Evolutionary conservation across 2,329 filamentous ascomycete genomes (phyloP), one percentile per base, ranked within the genome.

Genomic region (Sordariomycetes sp.): DNA sequence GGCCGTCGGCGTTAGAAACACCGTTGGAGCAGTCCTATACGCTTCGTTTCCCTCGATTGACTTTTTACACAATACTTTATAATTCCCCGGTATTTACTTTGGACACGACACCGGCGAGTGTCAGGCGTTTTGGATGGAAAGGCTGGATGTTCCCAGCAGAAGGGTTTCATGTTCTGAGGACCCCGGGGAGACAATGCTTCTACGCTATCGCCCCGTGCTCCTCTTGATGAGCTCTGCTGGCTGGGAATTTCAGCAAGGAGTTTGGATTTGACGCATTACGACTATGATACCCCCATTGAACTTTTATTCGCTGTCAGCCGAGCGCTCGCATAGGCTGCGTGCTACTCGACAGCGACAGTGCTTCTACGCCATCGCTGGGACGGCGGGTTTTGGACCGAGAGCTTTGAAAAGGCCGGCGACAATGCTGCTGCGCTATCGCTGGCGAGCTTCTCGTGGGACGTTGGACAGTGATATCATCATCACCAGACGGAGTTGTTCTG

Each of bases 351-450:
- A 61, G 64, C 61, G 64, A 70, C 51, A 70, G 66, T 69, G 66
- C 66, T 66, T 41, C 53, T 69, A 68, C 66, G 66, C 66, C 66
- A 70, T 70, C 58, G 63, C 63, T 64, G 64, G 61, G 66, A 68
- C 64, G 64, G 64, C 57, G 64, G 62, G 58, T 66, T n/a, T 61
- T 60, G 53, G 55, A 66, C 64, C 59, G 64, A 64, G 63, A 46
- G 53, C 49, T 45, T 21, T 14, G 32, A 30, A n/a, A 47, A 42
- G 39, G 48, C 45, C 46, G 54, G 56, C 65, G 66, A 72, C 56
- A 71, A 70, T 71, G 68, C 68, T 60, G 33, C 39, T 60, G 58
- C 68, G 68, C 68, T 70, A 71, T 71, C 63, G 66, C 54, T 43
- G 47, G 57, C 48, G 48, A 16, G 33, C 55, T 63, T 49, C 61